Conservation (phyloP, 139 green algal species). For the Nannochloris sp. region DNA sequence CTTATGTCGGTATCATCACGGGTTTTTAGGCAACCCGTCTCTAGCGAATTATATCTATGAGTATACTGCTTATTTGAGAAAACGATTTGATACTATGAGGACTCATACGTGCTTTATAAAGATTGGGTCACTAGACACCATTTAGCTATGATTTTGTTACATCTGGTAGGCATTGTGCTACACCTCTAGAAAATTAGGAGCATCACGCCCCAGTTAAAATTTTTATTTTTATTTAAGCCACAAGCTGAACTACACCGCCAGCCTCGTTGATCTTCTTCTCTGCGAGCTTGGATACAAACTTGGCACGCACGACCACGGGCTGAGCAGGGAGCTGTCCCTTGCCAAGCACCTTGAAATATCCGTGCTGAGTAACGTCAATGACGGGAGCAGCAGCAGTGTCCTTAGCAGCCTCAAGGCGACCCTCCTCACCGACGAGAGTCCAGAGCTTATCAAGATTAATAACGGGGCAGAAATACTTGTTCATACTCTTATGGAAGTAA, state of each 20-base stretch:
- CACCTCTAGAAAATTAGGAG: too few species aligned
- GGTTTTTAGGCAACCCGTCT: too few species aligned
- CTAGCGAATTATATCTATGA: too few species aligned
- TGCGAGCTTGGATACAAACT: slow-evolving; percentile 95
- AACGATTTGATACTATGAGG: too few species aligned
- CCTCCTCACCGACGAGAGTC: slow-evolving; percentile 76
- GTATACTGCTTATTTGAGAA: too few species aligned
- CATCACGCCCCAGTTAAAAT: too few species aligned
- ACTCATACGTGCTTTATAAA: too few species aligned
- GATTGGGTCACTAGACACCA: too few species aligned
- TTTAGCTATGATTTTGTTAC: too few species aligned
- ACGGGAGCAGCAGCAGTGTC: slow-evolving; percentile 70
- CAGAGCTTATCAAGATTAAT: slow-evolving; percentile 99
- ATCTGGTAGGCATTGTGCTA: too few species aligned
- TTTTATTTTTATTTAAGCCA: too few species aligned
- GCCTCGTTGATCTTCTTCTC: slow-evolving; percentile 98
- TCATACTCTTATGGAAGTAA: slow-evolving; percentile 93
- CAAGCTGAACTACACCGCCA: slow-evolving; percentile 69
- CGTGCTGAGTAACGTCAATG: slow-evolving; percentile 96
- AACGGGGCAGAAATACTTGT: slow-evolving; percentile 93
- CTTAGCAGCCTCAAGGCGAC: slow-evolving; percentile 61
- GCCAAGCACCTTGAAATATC: slow-evolving; percentile 90
- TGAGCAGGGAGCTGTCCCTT: slow-evolving; percentile 92
- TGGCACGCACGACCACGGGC: slow-evolving; percentile 94
- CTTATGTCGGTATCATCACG: too few species aligned